phyloP scores from a whole-genome alignment of 805 yeast species.

The Wickerhamomyces bovis region DNA sequence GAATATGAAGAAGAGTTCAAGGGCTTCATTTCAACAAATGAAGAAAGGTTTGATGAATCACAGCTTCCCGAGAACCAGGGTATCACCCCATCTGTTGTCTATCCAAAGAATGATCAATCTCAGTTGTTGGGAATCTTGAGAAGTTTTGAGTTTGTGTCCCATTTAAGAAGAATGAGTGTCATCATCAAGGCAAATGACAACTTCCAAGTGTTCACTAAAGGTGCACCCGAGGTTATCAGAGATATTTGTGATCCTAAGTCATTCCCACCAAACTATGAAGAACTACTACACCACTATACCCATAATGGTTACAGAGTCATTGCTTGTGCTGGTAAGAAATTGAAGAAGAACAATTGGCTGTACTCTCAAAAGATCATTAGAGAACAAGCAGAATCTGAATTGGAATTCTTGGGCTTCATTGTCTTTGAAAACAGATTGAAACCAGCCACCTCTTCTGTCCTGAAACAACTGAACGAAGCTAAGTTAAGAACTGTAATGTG shows the following conservation, averaged over 20 bases:
- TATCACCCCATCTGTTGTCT: slow-evolving; percentile 45
- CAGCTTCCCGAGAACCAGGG: slow-evolving; percentile 36
- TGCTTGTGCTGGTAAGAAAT: slow-evolving; percentile 74
- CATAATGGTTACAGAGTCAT: slow-evolving; percentile 93
- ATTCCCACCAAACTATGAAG: slow-evolving; percentile 70
- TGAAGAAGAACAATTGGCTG: slow-evolving; percentile 40
- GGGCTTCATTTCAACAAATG: slow-evolving; percentile 32
- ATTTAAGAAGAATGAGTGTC: slow-evolving; percentile 87
- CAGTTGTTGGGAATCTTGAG: slow-evolving; percentile 42
- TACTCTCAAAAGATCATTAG: slow-evolving; percentile 48
- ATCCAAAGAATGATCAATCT: slow-evolving; percentile 34
- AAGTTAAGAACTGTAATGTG: slow-evolving; percentile 86
- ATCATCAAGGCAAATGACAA: slow-evolving; percentile 45
- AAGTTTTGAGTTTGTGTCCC: slow-evolving; percentile 77
- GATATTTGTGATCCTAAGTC: slow-evolving; percentile 68
- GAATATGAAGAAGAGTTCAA: slow-evolving; percentile 60
- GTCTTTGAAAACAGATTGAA: slow-evolving; percentile 90
- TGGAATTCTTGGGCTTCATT: slow-evolving; percentile 81
- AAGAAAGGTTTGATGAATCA: slow-evolving; percentile 32
- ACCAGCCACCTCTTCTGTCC: slow-evolving; percentile 54
- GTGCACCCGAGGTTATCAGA: slow-evolving; percentile 93
- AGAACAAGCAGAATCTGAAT: slow-evolving; percentile 58
- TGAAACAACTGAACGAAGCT: slow-evolving; percentile 57
- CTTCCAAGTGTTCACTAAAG: slow-evolving; percentile 67
- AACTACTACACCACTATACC: slow-evolving; percentile 74